These are phyloP conservation scores for Hysterium pulicare DNA, from an alignment of 2,329 filamentous ascomycete genomes.

Conservation along the genomic window DNA sequence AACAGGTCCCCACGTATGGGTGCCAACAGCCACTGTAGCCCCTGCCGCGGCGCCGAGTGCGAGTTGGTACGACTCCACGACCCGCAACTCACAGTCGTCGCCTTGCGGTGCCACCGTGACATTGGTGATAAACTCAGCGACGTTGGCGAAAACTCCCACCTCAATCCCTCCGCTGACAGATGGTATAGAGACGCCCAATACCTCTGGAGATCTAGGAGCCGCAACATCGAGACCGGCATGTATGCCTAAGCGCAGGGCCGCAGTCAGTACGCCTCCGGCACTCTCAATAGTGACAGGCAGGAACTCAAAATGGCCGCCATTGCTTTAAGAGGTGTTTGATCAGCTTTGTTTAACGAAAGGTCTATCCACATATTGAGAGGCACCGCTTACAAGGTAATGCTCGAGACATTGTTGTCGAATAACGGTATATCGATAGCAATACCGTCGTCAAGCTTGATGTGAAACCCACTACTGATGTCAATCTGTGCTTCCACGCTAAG, in stretches of 20 bases:
- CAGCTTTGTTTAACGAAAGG: no score
- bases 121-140: conserved; percentile 55
- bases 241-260: conserved; percentile 47
- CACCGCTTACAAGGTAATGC: conserved; percentile 48
- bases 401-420: conserved; percentile 50
- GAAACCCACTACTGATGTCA: conserved; percentile 54
- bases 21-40: conserved; percentile 46
- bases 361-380: no score
- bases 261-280: conserved; percentile 45
- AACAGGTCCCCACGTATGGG: conserved; percentile 50
- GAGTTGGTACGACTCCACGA: conserved; percentile 50
- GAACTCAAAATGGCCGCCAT: conserved; percentile 55
- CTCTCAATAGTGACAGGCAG: conserved; percentile 52
- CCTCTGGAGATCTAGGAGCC: neutral
- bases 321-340: no score
- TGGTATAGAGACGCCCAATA: conserved; percentile 8
- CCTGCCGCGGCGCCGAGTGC: conserved; percentile 55
- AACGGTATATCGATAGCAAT: conserved; percentile 49
- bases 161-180: conserved; percentile 46
- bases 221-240: conserved; percentile 38
- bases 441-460: conserved; percentile 53
- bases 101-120: conserved; percentile 41
- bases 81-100: conserved; percentile 44
- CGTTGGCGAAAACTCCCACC: conserved; percentile 49
- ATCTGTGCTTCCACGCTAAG: conserved; percentile 47